Conservation (phyloP, 208 protist genomes). For the Porcisia hertigi region DNA sequence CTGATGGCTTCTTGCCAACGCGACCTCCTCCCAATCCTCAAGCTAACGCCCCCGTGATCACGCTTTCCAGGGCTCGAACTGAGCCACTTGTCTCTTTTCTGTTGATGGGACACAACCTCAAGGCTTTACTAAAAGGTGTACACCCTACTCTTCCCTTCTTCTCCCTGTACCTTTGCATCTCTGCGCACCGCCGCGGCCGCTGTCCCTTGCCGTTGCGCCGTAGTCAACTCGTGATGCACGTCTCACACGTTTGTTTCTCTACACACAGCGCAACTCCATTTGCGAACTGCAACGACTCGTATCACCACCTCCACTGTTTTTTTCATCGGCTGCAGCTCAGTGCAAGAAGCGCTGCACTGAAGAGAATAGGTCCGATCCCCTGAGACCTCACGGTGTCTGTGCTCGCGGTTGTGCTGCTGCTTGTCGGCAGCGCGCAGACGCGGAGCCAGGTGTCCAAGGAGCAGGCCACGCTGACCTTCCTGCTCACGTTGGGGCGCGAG, state of each 20-base stretch:
- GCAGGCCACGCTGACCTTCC: constrained; percentile 29
- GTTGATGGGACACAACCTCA: neutral
- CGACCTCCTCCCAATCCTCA: neutral
- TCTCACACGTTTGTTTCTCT: neutral
- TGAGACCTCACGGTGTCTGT: constrained; percentile 6
- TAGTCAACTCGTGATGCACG: neutral
- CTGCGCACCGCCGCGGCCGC: neutral
- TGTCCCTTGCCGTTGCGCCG: neutral
- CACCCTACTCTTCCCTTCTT: neutral
- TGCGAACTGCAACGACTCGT: neutral
- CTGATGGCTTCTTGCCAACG: neutral
- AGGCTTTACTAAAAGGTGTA: neutral
- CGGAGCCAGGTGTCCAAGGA: neutral
- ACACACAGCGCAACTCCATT: neutral
- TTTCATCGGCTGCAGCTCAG: neutral
- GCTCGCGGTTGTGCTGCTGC: constrained; percentile 11
- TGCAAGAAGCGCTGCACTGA: neutral
- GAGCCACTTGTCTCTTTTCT: neutral
- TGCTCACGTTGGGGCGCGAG: constrained; percentile 20
- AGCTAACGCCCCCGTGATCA: neutral
- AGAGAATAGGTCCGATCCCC: constrained; percentile 3
- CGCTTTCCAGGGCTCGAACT: neutral
- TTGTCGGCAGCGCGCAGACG: constrained; percentile 10
- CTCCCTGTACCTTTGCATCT: neutral
- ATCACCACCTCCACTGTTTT: neutral